Evolutionary conservation across 148 eudicot species (phyloP), one percentile per base, ranked within the genome.

Genomic region (Vaccinium myrtillus): DNA sequence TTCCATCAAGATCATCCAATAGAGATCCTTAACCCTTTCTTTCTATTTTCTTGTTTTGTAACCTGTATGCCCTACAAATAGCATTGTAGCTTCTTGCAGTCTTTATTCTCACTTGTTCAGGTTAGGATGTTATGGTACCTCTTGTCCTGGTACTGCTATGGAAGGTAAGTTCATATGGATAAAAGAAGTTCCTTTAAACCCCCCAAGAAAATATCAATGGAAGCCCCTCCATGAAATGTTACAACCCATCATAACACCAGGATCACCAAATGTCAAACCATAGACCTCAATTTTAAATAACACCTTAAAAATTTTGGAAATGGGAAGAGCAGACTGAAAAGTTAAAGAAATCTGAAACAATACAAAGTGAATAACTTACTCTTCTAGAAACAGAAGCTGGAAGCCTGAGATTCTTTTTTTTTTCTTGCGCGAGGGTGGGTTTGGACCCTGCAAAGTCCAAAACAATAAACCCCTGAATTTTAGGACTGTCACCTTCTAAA

Each of bases 351-450:
- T 4, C 16, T 54, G n/a, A 23, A 76, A 76, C 61, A 51, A 75
- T 27, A n/a, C 36, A 50, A 53, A 55, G 39, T 9, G 43, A 46
- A 54, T 16, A 70, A 75, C 87, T 84, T 65, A 92, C 94, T 93
- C 89, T 90, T 73, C 67, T 79, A 0, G 80, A 23, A 78, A 84
- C 83, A 84, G 81, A 69, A 84, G 81, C 86, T 67, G 84, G 84
- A 84, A 70, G 86, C 82, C 82, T 85, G 6, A 80, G 82, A 43
- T 69, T 91, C 90, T 93, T 92, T 83, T 93, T 83, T 93, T 96
- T 91, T 89, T 91, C 89, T 91, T 93, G 82, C 97, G 90, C 13
- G 99, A 96, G 48, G 93, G 95, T 27, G 99, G 99, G 83, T 96
- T 96, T 76, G 98, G 97, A 86, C 95, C 98, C 98, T 96, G 92